Conservation (phyloP, 2,329 filamentous ascomycete species). For the Phaeosphaeria sp. region DNA sequence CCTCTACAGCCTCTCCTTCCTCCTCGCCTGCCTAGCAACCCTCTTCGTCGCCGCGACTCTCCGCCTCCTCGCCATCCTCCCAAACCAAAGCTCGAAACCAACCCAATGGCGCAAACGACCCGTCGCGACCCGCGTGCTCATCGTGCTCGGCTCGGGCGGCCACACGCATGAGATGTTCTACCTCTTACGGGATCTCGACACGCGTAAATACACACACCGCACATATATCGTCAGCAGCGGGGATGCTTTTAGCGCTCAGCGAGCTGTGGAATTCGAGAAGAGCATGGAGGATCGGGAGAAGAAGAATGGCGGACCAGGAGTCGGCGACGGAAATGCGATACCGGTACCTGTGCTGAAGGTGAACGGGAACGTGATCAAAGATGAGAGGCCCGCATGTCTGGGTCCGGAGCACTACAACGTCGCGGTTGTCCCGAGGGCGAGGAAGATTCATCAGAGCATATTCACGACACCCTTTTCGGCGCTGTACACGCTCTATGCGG, state of each 20-base stretch:
- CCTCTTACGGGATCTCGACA: conserved; percentile 70
- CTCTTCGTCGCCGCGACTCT: conserved; percentile 42
- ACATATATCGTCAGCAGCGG: conserved; percentile 83
- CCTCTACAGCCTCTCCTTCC: conserved; percentile 34
- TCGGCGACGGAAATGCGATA: conserved; percentile 2
- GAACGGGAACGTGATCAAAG: conserved; percentile 2
- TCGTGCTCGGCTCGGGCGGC: conserved; percentile 90
- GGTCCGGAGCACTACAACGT: conserved; percentile 63
- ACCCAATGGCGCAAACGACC: conserved; percentile 30
- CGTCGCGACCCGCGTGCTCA: conserved; percentile 67
- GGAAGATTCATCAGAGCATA: conserved; percentile 81
- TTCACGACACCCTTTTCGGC: conserved; percentile 74
- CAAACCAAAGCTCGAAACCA: conserved; percentile 33
- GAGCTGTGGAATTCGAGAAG: conserved; percentile 70
- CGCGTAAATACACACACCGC: conserved; percentile 63
- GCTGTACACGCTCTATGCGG: conserved; percentile 68
- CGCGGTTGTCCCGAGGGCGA: conserved; percentile 75
- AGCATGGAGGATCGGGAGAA: conserved; percentile 31
- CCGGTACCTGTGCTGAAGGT: conserved; percentile 2
- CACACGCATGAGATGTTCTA: conserved; percentile 95
- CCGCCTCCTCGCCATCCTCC: conserved; percentile 51
- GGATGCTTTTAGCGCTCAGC: conserved; percentile 73
- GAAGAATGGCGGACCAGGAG: neutral
- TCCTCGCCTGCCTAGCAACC: conserved; percentile 43
- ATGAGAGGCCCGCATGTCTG: conserved; percentile 10